phyloP scores from a whole-genome alignment of 257 asterid genomes.

The Ilex aquifolium region DNA sequence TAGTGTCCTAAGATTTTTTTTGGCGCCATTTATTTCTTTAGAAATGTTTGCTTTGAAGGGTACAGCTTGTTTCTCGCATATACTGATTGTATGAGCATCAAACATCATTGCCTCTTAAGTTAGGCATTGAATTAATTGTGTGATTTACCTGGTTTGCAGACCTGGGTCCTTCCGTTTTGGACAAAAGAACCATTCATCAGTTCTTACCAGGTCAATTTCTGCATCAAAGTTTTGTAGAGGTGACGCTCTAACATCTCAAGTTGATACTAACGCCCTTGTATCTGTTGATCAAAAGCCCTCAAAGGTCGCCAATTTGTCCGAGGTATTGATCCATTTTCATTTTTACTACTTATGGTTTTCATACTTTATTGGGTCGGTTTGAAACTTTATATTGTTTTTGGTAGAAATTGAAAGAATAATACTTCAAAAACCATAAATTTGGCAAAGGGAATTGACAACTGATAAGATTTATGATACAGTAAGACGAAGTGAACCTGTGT shows the following conservation, averaged over 20 bases:
- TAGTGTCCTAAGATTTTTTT: too few species aligned
- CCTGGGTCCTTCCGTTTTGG: slow-evolving; percentile 46
- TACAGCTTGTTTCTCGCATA: not conserved
- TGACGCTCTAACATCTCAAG: slow-evolving; percentile 41
- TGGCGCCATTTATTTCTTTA: too few species aligned
- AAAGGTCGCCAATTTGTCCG: slow-evolving; percentile 24
- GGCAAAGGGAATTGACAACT: too few species aligned
- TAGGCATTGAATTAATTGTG: slow-evolving; percentile 2
- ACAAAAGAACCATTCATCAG: slow-evolving; percentile 34
- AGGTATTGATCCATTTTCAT: slow-evolving; percentile 22
- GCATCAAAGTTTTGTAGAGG: slow-evolving; percentile 74
- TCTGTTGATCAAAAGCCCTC: slow-evolving; percentile 44
- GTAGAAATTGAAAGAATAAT: too few species aligned
- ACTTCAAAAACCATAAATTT: too few species aligned
- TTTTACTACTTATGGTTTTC: not conserved
- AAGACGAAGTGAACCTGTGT: too few species aligned
- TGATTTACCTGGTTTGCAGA: slow-evolving; percentile 26
- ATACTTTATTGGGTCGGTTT: too few species aligned
- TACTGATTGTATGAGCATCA: not conserved
- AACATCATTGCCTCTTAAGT: slow-evolving; percentile 1
- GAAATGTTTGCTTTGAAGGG: not conserved
- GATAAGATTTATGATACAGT: too few species aligned
- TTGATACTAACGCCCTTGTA: slow-evolving; percentile 54
- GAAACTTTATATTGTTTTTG: too few species aligned
- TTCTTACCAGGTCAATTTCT: slow-evolving; percentile 55